A percentile compares a stretch with the other conserved stretches of the same genome.
Conservation (phyloP, 2,329 filamentous ascomycete genomes). For the Teratosphaeria epicoccoides region DNA sequence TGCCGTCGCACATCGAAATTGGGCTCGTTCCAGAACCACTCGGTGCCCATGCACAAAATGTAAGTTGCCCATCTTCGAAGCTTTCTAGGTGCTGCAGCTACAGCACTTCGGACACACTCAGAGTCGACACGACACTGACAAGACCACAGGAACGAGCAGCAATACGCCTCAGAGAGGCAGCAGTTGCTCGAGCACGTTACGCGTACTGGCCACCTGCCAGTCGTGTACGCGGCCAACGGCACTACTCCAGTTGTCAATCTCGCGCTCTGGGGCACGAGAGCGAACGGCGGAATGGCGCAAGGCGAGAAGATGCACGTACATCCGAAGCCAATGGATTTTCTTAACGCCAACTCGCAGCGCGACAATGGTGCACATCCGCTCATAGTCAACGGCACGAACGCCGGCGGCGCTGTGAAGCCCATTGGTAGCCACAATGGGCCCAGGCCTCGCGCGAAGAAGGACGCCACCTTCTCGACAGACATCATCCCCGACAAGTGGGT, state of each 20-base stretch:
- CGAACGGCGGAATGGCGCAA: neutral
- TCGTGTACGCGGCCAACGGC: neutral
- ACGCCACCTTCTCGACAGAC: slow-evolving; percentile 18
- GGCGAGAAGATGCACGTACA: neutral
- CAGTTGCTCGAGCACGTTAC: neutral
- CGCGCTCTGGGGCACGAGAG: neutral
- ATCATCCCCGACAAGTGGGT: slow-evolving; percentile 5
- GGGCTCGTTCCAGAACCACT: neutral
- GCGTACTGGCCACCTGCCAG: neutral
- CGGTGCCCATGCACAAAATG: neutral
- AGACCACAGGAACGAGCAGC: neutral
- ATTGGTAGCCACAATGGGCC: slow-evolving; percentile 12
- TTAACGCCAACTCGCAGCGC: neutral
- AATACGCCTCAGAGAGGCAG: too few relatives aligned
- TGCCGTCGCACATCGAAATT: neutral
- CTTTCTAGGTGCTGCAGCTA: neutral
- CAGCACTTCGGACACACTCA: neutral
- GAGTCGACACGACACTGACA: neutral
- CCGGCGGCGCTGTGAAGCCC: slow-evolving; percentile 4
- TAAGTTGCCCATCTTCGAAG: neutral
- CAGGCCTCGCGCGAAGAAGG: slow-evolving; percentile 1
- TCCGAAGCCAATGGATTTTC: neutral
- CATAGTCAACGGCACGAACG: slow-evolving; percentile 1
- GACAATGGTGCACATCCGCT: neutral
- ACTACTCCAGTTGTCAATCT: neutral